Percentiles rank a stretch among this genome's conserved stretches.
Evolutionary conservation across 495 filamentous ascomycete species (phyloP).

Genomic region (Aspergillus carlsbadensis): DNA sequence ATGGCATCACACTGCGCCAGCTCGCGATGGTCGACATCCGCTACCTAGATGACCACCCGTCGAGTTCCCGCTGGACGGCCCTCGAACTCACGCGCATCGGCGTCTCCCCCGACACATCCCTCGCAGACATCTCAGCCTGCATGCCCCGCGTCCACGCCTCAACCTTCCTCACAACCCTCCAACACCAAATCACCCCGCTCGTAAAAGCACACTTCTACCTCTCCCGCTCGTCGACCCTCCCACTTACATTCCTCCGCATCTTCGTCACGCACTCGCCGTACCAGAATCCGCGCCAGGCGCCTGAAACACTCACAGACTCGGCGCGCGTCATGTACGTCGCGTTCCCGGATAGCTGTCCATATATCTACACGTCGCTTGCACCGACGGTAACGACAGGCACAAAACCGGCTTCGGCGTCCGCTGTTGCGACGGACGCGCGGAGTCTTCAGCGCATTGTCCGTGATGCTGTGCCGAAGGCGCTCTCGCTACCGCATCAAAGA

Average conservation of each 20-base stretch:
- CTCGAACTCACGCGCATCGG: slow-evolving; percentile 53
- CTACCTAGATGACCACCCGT: slow-evolving; percentile 73
- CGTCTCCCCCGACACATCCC: background rate
- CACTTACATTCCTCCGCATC: slow-evolving; percentile 70
- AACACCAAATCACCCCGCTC: slow-evolving; percentile 66
- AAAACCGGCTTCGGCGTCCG: slow-evolving; percentile 20
- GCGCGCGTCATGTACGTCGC: slow-evolving; percentile 71
- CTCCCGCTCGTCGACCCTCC: slow-evolving; percentile 58
- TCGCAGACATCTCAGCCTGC: slow-evolving; percentile 43
- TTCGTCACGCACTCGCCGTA: slow-evolving; percentile 75
- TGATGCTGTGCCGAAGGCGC: slow-evolving; percentile 73
- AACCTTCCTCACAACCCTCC: slow-evolving; percentile 71
- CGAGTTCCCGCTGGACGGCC: slow-evolving; percentile 72
- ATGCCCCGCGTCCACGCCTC: slow-evolving; percentile 74
- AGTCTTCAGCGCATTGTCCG: slow-evolving; percentile 67
- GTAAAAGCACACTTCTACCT: slow-evolving; percentile 80
- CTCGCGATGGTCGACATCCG: slow-evolving; percentile 79
- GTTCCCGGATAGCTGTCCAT: slow-evolving; percentile 75
- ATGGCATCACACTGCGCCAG: slow-evolving; percentile 73
- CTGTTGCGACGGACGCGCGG: slow-evolving; percentile 53
- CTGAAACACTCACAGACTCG: slow-evolving; percentile 46
- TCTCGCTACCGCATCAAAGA: slow-evolving; percentile 66
- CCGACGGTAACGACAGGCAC: slow-evolving; percentile 32
- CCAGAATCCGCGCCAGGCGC: slow-evolving; percentile 43
- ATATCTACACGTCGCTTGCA: slow-evolving; percentile 67